Evolutionary conservation across 768 basidiomycete genomes (phyloP), one percentile per base, ranked within the genome.

Genomic region (Mycena latifolia): DNA sequence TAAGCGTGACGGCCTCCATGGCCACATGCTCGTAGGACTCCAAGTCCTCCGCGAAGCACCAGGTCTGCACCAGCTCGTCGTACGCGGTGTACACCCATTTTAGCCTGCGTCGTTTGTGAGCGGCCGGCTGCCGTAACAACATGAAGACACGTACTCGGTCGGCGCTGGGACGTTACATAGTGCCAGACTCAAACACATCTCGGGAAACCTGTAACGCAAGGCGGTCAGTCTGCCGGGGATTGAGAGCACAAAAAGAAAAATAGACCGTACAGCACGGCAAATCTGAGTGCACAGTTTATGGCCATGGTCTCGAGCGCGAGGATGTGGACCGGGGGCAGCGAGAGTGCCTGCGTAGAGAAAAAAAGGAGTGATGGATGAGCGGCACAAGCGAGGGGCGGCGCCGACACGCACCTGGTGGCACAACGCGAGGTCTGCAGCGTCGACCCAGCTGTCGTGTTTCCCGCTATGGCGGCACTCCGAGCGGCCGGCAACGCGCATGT

Each of bases 371-470:
- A n/a, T 5, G n/a, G 41, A 2, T n/a, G 20, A 43, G 41, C 6
- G 37, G 15, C 8, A 37, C 14, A 15, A 37, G 15, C 10, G 37
- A 17, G 3, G 14, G 37, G 9, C 15, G 37, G 37, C 37, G 6
- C 20, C 20, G 6, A 5, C 4, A 80, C 86, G 47, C 65, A 89
- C 91, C 77, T 88, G 85, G 69, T 86, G 85, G 55, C 86, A 88
- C 18, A 85, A 81, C 5, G 90, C 92, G 39, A 94, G 71, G 79
- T 94, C 92, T 37, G 92, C 93, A 2, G 92, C 91, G 45, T 92
- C 87, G 9, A 93, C 91, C 87, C 91, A 94, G 63, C 83, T 85
- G 76, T 94, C 92, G 71, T 90, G 88, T 50, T 80, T 78, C 10
- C 84, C 85, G 53, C 78, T 87, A 5, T 84, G 85, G 57, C 86